Percentiles rank a stretch among this genome's conserved stretches.
Evolutionary conservation across 768 basidiomycete species (phyloP).

Genomic region (Tulasnella sp.): DNA sequence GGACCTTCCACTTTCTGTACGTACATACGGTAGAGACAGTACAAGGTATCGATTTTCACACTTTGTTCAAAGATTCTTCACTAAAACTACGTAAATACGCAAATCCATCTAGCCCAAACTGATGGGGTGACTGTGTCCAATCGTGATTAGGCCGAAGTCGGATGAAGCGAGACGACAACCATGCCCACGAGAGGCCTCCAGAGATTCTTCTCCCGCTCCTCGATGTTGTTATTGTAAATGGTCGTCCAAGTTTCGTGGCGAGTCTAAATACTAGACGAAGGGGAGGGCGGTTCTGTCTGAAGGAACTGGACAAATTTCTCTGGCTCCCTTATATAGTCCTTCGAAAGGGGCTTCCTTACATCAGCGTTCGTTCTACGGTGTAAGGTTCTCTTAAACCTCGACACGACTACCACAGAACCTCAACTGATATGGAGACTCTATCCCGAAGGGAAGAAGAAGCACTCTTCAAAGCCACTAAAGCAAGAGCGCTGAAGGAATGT

Average conservation of each 20-base stretch:
- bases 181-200: constrained; percentile 1
- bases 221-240: neutral
- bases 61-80: neutral
- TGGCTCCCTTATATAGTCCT: neutral
- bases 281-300: constrained; percentile 1
- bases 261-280: neutral
- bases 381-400: neutral
- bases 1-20: neutral
- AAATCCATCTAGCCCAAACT: neutral
- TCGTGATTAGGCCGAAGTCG: constrained; percentile 3
- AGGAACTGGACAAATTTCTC: neutral
- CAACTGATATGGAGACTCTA: constrained; percentile 66
- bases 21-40: neutral
- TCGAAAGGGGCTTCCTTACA: constrained; percentile 4
- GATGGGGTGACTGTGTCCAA: neutral
- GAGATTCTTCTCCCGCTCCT: neutral
- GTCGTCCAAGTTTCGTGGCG: neutral
- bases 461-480: constrained; percentile 75
- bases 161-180: neutral
- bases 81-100: neutral
- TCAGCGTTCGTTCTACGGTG: neutral
- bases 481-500: constrained; percentile 73
- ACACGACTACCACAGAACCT: neutral
- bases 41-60: neutral
- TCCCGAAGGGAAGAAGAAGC: constrained; percentile 87